phyloP scores from a whole-genome alignment of 2,329 filamentous ascomycete genomes.

The Daldinia eschscholtzii region DNA sequence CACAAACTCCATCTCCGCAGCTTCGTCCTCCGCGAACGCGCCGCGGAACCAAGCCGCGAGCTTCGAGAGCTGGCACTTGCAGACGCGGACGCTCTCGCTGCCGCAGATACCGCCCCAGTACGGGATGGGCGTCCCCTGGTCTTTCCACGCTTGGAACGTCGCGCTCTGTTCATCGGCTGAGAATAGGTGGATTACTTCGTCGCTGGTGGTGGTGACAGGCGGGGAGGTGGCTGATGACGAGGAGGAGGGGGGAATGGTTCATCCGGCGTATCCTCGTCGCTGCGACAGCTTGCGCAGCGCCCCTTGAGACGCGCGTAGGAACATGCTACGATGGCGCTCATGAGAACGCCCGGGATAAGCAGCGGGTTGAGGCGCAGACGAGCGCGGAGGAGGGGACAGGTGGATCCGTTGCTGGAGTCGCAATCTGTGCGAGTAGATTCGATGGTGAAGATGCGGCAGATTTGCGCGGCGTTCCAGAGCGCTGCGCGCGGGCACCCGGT shows the following conservation, averaged over 20 bases:
- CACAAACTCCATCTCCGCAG: conserved; percentile 40
- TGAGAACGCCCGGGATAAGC: conserved; percentile 41
- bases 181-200: conserved; percentile 36
- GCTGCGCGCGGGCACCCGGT: conserved; percentile 38
- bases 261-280: background rate
- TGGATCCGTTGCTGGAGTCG: background rate
- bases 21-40: conserved; percentile 37
- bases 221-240: background rate
- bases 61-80: conserved; percentile 38
- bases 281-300: conserved; percentile 32
- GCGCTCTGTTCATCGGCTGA: conserved; percentile 21
- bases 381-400: background rate
- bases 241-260: no score
- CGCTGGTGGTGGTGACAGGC: conserved; percentile 4
- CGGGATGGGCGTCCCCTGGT: conserved; percentile 25
- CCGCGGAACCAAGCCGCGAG: conserved; percentile 45
- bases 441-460: conserved; percentile 41
- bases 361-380: conserved; percentile 43
- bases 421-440: conserved; percentile 16
- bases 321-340: conserved; percentile 42
- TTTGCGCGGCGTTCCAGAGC: conserved; percentile 44
- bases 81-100: conserved; percentile 36
- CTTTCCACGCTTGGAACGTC: conserved; percentile 32
- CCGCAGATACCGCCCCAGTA: conserved; percentile 37
- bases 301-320: conserved; percentile 36